Evolutionary conservation across 257 asterid genomes (phyloP).

Genomic region (Solanum piurae): DNA sequence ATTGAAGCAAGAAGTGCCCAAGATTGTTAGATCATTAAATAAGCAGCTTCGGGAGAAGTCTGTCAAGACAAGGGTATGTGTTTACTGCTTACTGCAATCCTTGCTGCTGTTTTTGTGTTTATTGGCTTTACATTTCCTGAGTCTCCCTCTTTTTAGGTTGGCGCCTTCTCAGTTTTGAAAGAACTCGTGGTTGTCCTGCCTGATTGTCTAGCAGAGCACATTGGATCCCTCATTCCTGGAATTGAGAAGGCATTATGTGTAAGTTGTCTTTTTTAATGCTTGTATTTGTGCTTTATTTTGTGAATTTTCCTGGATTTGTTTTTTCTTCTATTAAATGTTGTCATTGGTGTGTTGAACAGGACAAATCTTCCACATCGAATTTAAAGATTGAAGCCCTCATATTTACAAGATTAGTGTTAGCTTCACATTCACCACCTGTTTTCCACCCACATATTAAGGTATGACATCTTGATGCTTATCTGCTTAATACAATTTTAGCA

Average conservation of each 20-base stretch:
- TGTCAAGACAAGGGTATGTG: slow-evolving; percentile 80
- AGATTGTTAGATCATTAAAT: slow-evolving; percentile 85
- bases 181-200: slow-evolving; percentile 93
- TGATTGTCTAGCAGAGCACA: slow-evolving; percentile 96
- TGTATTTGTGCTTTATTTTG: not conserved
- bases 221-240: slow-evolving; percentile 95
- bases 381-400: slow-evolving; percentile 96
- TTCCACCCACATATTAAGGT: slow-evolving; percentile 97
- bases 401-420: slow-evolving; percentile 87
- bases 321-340: slow-evolving; percentile 2
- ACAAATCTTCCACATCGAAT: slow-evolving; percentile 93
- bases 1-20: slow-evolving; percentile 95
- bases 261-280: slow-evolving; percentile 19
- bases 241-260: slow-evolving; percentile 93
- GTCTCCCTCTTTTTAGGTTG: slow-evolving; percentile 50
- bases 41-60: slow-evolving; percentile 93
- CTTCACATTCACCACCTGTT: slow-evolving; percentile 81
- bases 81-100: not conserved
- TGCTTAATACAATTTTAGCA: not conserved
- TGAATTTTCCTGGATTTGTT: not conserved
- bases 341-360: slow-evolving; percentile 39
- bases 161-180: slow-evolving; percentile 90
- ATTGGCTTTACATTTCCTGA: not conserved
- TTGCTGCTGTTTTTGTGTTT: not conserved
- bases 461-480: slow-evolving; percentile 2